Evolutionary conservation across 441 rosid species (phyloP), one percentile per base, ranked within the genome.

Genomic region (Manihot esculenta): DNA sequence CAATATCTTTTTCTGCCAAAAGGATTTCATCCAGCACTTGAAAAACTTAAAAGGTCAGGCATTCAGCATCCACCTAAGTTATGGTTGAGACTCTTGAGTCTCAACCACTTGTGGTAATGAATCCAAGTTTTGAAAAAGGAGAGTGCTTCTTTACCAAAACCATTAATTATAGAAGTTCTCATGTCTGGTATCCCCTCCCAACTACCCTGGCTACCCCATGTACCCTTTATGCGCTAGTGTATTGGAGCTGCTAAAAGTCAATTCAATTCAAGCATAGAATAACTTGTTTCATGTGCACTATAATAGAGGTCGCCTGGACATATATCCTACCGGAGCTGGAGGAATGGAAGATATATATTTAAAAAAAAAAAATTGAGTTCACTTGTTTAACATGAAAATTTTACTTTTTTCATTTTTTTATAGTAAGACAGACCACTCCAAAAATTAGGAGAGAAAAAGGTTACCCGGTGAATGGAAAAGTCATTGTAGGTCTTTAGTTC

Each of bases 381-480:
- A 45, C 42, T 45, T 26, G 55, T 20, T 47, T 74, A 18, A 68
- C 62, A 54, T 45, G 8, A 45, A n/a, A n/a, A n/a, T n/a, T n/a
- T n/a, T n/a, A n/a, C n/a, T n/a, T n/a, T n/a, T n/a, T 30, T 17
- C 35, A 13, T 17, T 7, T 51, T 9, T 54, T 63, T 38, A 7
- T n/a, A 18, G 38, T 50, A 24, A 17, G 1, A 23, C 14, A 47
- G 1, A 24, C 15, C 15, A 64, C 56, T 2, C 50, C 54, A 7
- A 24, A 18, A 12, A 38, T 38, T 5, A 38, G 4, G 13, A 50
- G 12, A 15, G 66, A 68, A 51, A 69, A 56, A 68, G 66, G 69
- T 71, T 87, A 92, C 99, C 99, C 9, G 92, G 81, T 95, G 99
- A 80, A 95, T 89, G 64, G 93, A 84, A 73, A 87, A 95, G 74